Evolutionary conservation across 139 green algal genomes (phyloP).

Genomic region (Chlamydomonas sphaeroides): DNA sequence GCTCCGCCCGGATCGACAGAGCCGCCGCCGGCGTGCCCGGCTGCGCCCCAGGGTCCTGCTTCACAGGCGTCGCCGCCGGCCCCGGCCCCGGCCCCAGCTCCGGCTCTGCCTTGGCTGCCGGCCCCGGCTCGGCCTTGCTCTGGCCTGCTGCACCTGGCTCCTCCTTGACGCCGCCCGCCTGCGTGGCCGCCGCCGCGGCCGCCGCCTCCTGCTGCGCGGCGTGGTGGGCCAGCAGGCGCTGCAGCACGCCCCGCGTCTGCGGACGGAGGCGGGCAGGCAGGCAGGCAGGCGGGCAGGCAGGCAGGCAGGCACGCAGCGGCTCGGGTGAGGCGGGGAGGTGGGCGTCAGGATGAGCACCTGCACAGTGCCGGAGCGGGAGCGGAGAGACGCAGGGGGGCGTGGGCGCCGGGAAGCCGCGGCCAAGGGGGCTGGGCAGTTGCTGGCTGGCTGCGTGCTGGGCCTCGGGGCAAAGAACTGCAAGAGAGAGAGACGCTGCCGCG

Average conservation of each 20-base stretch:
- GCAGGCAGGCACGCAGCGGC: neutral
- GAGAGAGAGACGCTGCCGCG: too few species aligned
- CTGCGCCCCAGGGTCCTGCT: neutral
- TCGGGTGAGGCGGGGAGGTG: too few species aligned
- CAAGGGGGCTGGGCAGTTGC: too few species aligned
- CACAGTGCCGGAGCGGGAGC: too few species aligned
- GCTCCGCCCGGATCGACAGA: conserved; percentile 9
- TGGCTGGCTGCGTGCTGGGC: too few species aligned
- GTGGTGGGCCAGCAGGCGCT: conserved; percentile 6
- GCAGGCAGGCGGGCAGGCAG: neutral
- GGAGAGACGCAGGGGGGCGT: too few species aligned
- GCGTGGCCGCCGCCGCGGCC: neutral
- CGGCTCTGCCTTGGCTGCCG: neutral
- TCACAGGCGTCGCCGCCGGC: neutral
- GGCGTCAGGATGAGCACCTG: too few species aligned
- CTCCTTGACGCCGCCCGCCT: neutral
- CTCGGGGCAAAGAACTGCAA: too few species aligned
- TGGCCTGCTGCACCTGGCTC: neutral
- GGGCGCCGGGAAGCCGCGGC: too few species aligned
- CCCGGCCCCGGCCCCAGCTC: neutral
- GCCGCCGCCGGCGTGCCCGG: neutral
- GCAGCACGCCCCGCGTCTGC: conserved; percentile 32
- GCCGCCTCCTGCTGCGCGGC: conserved; percentile 4
- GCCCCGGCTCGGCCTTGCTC: neutral
- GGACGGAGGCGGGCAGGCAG: neutral